phyloP scores from a whole-genome alignment of 306 rosid species.

The Citrullus mucosospermus region DNA sequence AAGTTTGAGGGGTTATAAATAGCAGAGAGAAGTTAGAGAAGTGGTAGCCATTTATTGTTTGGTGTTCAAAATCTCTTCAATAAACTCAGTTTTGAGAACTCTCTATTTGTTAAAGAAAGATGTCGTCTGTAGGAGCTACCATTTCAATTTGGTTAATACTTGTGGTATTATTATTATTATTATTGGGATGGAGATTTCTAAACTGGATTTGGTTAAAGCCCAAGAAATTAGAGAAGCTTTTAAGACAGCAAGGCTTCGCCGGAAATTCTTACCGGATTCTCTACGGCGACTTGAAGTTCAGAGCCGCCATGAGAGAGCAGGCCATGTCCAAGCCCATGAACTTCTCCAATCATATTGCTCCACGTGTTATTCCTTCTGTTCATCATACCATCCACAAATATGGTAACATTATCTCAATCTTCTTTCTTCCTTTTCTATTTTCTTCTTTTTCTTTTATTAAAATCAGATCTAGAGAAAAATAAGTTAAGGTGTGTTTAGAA shows the following conservation, averaged over 20 bases:
- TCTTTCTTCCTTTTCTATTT: too few species aligned
- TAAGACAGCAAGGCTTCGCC: slow-evolving; percentile 20
- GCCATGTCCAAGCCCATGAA: slow-evolving; percentile 23
- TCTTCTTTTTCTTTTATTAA: too few species aligned
- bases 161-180: too few species aligned
- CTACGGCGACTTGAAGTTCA: slow-evolving; percentile 19
- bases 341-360: background rate
- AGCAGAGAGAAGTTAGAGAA: too few species aligned
- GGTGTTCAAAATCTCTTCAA: too few species aligned
- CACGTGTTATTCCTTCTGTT: background rate
- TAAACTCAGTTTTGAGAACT: too few species aligned
- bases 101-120: too few species aligned
- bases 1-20: too few species aligned
- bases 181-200: slow-evolving; percentile 10
- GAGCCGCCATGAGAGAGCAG: background rate
- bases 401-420: background rate
- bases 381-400: background rate
- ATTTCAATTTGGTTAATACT: background rate
- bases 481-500: too few species aligned
- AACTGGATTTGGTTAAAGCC: slow-evolving; percentile 23
- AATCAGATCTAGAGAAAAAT: too few species aligned
- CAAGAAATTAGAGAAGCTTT: slow-evolving; percentile 11
- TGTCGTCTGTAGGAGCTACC: background rate
- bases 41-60: too few species aligned
- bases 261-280: slow-evolving; percentile 22